Evolutionary conservation across 2,329 filamentous ascomycete genomes (phyloP), one percentile per base, ranked within the genome.

Genomic region (Aspergillus hiratsukae): DNA sequence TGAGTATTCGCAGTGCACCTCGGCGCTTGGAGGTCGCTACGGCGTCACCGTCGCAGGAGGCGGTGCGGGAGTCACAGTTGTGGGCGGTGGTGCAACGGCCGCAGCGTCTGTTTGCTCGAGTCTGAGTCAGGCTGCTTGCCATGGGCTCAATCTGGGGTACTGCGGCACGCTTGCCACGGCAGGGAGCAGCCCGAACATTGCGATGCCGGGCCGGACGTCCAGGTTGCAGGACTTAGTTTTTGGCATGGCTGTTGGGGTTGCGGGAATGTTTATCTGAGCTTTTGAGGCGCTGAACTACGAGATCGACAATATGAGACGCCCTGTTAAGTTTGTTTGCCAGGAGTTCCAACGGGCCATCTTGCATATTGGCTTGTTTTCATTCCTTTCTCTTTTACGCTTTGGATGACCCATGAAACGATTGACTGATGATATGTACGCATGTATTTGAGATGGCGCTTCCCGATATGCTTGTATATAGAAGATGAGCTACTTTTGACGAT

Each of bases 31-130:
- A 27, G 78, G 76, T n/a, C 75, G 74, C 2, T 77, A 80, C 53
- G 80, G 78, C 28, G 79, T 83, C 29, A 83, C 81, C 1, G 71
- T 83, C 25, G 76, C 69, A 2, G 80, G 76, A 8, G 71, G 72
- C 2, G 79, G 78, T n/a, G 77, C 70, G 17, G 80, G 81, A 17
- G 74, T 77, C 10, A 83, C 81, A 6, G 77, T 81, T 9, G 63
- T 69, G 49, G 77, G 75, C 23, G 69, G 71, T 11, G 76, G 76
- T 3, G 72, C 76, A 10, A 72, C 77, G 10, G 67, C 70, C 5
- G 76, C 73, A 17, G 71, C 70, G 40, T 75, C 75, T 14, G 76
- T 78, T 19, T 80, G 78, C 58, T 76, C 74, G 17, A 80, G 74
- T 58, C 61, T 79, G 51, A 81, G 79, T 58, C 59, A 63, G 21